Evolutionary conservation across 192 early-diverging fungal species (phyloP), one percentile per base, ranked within the genome.

Genomic region (Backusella tarrabulga): DNA sequence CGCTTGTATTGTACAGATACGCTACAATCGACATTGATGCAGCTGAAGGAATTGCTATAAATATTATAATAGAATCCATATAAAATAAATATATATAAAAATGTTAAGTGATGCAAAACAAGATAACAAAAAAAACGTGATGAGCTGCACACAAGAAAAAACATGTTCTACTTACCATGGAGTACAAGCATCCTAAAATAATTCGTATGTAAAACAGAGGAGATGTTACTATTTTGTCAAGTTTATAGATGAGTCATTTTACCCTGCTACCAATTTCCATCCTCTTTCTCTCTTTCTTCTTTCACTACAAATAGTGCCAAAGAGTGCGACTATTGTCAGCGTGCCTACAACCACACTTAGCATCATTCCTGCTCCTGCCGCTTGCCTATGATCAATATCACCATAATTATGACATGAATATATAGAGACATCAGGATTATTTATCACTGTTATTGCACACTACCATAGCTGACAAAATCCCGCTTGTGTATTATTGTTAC

Each of bases 221-320:
- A 12, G n/a, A 32, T 66, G 38, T 54, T 36, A 54, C 12, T 34
- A 19, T 19, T 17, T 36, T 34, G 34, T 73, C 19, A 46, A 35
- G n/a, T 34, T 36, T 36, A n/a, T 23, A 46, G 14, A 14, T 34
- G 42, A 21, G 23, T 41, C 34, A 29, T n/a, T 36, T 73, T 78
- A 78, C 77, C 71, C 72, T 19, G 77, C 60, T 67, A 78, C 34
- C 6, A 78, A 63, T 52, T 78, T 78, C 77, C 77, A 78, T 5
- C 77, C 77, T 38, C 67, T 78, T 23, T 72, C 77, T 38, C 77
- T 72, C 46, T 73, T 78, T 73, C 72, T 46, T 15, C 77, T 71
- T 41, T 73, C 41, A 44, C 77, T 78, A 17, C 71, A 78, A 32
- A 78, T 78, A 12, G 72, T 73, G 14, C 71, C 77, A 36, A 78